Conservation (phyloP, 441 rosid species). For the Erodium moschatum region DNA sequence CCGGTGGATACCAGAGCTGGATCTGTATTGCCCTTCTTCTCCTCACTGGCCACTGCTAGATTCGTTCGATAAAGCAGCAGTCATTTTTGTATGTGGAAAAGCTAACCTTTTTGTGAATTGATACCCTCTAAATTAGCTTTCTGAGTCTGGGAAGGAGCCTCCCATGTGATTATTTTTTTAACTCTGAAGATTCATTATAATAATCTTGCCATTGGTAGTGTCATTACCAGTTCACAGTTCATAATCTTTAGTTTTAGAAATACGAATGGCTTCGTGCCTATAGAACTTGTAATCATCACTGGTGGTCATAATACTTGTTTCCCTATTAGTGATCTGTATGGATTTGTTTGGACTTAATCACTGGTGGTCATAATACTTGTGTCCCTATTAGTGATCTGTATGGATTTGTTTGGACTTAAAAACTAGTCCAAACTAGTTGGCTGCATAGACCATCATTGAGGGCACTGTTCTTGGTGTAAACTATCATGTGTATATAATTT, state of each 20-base stretch:
- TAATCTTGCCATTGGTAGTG: neutral
- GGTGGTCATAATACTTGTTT: no score
- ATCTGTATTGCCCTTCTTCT: neutral
- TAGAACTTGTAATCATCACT: neutral
- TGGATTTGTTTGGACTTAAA: neutral
- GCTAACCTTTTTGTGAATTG: neutral
- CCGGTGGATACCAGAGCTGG: neutral
- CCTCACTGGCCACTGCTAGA: neutral
- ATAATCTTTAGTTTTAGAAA: no score
- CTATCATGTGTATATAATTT: neutral
- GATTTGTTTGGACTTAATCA: neutral
- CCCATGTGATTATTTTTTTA: neutral
- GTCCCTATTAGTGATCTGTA: no score
- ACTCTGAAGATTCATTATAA: neutral
- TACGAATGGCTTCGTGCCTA: neutral
- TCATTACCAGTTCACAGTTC: neutral
- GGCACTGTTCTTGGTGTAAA: neutral
- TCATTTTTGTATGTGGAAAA: neutral
- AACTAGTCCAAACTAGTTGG: neutral
- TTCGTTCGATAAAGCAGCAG: neutral
- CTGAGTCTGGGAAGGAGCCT: neutral
- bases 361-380: no score
- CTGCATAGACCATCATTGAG: neutral
- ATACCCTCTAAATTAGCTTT: neutral
- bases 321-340: neutral